A percentile compares a stretch with the other conserved stretches of the same genome.
Conservation (phyloP, 2,329 filamentous ascomycete species). For the Triangularia verruculosa region DNA sequence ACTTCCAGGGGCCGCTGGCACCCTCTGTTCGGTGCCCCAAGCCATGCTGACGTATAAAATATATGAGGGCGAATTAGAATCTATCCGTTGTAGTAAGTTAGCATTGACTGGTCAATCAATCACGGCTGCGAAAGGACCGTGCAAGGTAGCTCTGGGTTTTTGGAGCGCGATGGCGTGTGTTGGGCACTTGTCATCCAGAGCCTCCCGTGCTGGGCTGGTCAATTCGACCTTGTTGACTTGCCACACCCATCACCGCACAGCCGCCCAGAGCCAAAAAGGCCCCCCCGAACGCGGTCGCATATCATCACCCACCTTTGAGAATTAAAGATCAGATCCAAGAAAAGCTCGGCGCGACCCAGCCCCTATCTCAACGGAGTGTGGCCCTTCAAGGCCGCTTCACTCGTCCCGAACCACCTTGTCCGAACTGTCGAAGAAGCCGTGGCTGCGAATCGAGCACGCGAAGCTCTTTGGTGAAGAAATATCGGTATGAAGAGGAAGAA, state of each 20-base stretch:
- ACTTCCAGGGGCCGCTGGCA: slow-evolving; percentile 37
- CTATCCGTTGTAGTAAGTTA: slow-evolving; percentile 6
- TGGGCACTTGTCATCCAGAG: neutral
- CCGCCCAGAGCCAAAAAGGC: neutral
- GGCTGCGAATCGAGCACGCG: slow-evolving; percentile 12
- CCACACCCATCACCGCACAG: neutral
- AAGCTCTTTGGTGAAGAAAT: slow-evolving; percentile 3
- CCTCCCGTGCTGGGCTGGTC: neutral
- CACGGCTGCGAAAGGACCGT: neutral
- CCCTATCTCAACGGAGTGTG: slow-evolving; percentile 24
- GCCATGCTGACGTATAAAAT: slow-evolving; percentile 28
- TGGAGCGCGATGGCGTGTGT: neutral
- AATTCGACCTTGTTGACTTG: slow-evolving; percentile 4
- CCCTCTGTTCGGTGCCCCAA: slow-evolving; percentile 35
- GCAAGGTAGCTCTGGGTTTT: neutral
- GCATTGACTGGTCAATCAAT: neutral
- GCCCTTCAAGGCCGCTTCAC: slow-evolving; percentile 22
- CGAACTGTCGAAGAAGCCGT: slow-evolving; percentile 11
- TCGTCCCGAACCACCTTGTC: slow-evolving; percentile 16
- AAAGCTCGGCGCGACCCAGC: slow-evolving; percentile 23
- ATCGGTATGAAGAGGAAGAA: slow-evolving; percentile 7
- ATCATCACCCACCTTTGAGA: slow-evolving; percentile 22
- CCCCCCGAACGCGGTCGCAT: neutral
- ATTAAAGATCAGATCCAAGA: slow-evolving; percentile 15
- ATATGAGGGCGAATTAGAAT: slow-evolving; percentile 4